Percentiles rank a stretch among this genome's conserved stretches.
These are phyloP conservation scores for Platismatia glauca DNA, from an alignment of 495 filamentous ascomycete species.

Conservation along the genomic window DNA sequence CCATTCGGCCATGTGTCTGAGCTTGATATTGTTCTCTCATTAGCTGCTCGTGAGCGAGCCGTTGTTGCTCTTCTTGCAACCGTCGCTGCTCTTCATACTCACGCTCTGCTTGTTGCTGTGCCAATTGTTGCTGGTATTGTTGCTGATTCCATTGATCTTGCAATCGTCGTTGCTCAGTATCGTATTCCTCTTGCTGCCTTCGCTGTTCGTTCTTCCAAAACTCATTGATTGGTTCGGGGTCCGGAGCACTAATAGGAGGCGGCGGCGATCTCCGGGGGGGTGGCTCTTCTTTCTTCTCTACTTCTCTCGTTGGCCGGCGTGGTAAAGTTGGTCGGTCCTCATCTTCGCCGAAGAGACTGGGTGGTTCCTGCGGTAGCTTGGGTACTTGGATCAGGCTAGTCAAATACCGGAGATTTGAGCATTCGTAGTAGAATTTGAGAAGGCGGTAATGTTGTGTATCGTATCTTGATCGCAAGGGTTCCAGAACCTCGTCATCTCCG, in stretches of 20 bases:
- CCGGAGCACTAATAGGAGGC: constrained; percentile 51
- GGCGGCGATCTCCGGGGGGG: constrained; percentile 58
- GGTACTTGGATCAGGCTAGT: constrained; percentile 94
- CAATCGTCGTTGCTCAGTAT: constrained; percentile 80
- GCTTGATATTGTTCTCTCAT: constrained; percentile 77
- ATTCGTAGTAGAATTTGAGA: constrained; percentile 97
- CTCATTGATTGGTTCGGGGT: constrained; percentile 91
- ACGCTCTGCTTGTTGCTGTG: constrained; percentile 70
- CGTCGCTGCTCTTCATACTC: constrained; percentile 96
- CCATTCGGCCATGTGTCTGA: constrained; percentile 86
- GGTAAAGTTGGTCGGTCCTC: constrained; percentile 78
- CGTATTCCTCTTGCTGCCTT: constrained; percentile 86
- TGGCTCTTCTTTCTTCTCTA: constrained; percentile 51
- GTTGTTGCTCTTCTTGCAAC: constrained; percentile 77
- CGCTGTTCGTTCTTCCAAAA: constrained; percentile 94
- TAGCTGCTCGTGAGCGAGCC: constrained; percentile 81
- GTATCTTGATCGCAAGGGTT: constrained; percentile 77
- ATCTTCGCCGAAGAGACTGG: constrained; percentile 70
- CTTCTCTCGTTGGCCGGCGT: constrained; percentile 59
- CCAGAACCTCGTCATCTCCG: constrained; percentile 89
- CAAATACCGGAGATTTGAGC: constrained; percentile 91
- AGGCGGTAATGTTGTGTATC: constrained; percentile 93
- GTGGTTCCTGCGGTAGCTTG: constrained; percentile 89
- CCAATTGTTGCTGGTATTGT: constrained; percentile 72
- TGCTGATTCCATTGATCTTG: constrained; percentile 69